Percentiles rank a stretch among this genome's conserved stretches.
Conservation (phyloP, 1,139 yeast genomes). For the Ogataea hybrid region DNA sequence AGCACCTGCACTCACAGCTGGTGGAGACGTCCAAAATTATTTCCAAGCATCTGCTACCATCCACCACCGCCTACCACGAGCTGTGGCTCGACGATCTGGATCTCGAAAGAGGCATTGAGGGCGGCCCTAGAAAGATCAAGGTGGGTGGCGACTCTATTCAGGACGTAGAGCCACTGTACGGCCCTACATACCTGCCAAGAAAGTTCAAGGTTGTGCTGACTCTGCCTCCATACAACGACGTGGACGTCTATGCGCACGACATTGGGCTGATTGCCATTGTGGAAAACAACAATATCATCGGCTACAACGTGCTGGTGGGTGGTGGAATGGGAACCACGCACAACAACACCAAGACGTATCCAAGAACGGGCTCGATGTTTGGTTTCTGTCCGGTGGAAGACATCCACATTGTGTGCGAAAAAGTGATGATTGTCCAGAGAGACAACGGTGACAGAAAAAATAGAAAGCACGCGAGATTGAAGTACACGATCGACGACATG, state of each 20-base stretch:
- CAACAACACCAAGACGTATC: conserved; percentile 94
- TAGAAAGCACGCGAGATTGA: conserved; percentile 97
- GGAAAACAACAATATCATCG: conserved; percentile 58
- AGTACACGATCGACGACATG: conserved; percentile 92
- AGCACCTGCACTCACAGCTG: conserved; percentile 77
- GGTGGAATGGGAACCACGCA: conserved; percentile 99
- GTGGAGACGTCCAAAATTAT: conserved; percentile 60
- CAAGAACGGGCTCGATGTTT: conserved; percentile 85
- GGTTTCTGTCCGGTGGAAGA: conserved; percentile 74
- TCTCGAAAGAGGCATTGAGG: conserved; percentile 60
- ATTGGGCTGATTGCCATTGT: conserved; percentile 90
- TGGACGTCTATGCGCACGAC: conserved; percentile 95
- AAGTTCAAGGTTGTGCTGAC: conserved; percentile 94
- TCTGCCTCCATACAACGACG: conserved; percentile 96
- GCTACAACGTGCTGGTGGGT: conserved; percentile 89
- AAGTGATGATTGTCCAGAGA: conserved; percentile 91
- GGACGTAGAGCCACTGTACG: conserved; percentile 85
- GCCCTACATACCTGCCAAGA: conserved; percentile 87
- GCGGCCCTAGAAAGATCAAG: conserved; percentile 78
- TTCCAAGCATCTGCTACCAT: conserved; percentile 82
- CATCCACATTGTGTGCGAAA: conserved; percentile 79
- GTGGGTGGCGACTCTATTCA: conserved; percentile 87
- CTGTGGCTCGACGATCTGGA: conserved; percentile 84
- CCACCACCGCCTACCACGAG: conserved; percentile 95
- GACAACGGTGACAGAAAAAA: conserved; percentile 94